phyloP scores from a whole-genome alignment of 306 rosid species.

The Prunus mongolica region DNA sequence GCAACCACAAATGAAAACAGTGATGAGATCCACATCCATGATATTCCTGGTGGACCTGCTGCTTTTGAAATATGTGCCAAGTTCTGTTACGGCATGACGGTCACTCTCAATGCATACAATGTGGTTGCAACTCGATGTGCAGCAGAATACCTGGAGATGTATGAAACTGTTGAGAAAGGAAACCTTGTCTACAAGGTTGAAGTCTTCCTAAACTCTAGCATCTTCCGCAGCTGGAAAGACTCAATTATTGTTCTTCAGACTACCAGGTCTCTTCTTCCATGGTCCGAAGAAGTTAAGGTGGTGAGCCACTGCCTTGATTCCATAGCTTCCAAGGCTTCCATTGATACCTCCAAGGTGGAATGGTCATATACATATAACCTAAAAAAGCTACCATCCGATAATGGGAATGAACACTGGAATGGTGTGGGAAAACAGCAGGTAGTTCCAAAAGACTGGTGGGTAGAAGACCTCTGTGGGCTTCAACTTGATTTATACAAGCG shows the following conservation, averaged over 20 bases:
- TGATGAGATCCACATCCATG: conserved; percentile 65
- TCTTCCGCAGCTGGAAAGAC: conserved; percentile 95
- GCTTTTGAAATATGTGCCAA: conserved; percentile 94
- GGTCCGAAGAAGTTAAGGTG: conserved; percentile 87
- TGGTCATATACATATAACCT: conserved; percentile 93
- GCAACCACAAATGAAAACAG: conserved; percentile 41
- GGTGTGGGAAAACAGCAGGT: conserved; percentile 60
- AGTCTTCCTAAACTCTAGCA: conserved; percentile 88
- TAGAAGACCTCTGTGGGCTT: conserved; percentile 90
- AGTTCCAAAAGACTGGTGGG: conserved; percentile 99
- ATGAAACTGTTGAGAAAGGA: conserved; percentile 83
- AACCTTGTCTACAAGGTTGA: conserved; percentile 91
- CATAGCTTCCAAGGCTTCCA: conserved; percentile 83
- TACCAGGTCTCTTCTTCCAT: conserved; percentile 72
- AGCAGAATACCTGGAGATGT: conserved; percentile 92
- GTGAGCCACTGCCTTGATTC: conserved; percentile 83
- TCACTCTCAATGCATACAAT: conserved; percentile 90
- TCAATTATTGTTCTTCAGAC: conserved; percentile 90
- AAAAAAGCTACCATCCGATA: conserved; percentile 74
- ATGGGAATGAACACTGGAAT: conserved; percentile 66
- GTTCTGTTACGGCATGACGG: conserved; percentile 90
- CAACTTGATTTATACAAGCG: conserved; percentile 76
- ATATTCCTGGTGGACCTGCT: conserved; percentile 91
- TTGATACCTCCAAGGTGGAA: conserved; percentile 81
- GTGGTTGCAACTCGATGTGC: conserved; percentile 90